Conservation (phyloP, 805 yeast genomes). For the Torulaspora delbrueckii region DNA sequence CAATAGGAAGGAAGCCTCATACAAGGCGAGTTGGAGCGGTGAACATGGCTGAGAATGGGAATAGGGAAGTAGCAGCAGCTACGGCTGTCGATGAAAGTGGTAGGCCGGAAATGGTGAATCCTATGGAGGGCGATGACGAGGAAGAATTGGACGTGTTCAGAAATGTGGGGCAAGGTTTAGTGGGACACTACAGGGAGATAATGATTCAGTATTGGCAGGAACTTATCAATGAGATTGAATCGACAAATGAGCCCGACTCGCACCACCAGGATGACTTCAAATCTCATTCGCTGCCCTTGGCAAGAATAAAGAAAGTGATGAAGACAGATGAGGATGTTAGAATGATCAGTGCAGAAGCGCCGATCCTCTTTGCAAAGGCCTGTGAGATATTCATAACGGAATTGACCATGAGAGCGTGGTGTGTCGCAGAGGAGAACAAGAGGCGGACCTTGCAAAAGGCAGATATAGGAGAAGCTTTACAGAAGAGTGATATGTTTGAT, state of each 20-base stretch:
- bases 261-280: conserved; percentile 79
- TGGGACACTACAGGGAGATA: conserved; percentile 74
- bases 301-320: conserved; percentile 96
- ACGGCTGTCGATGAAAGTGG: conserved; percentile 3
- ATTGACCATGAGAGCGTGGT: conserved; percentile 98
- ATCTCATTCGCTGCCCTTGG: conserved; percentile 90
- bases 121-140: conserved; percentile 19
- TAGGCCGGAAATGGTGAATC: conserved; percentile 6
- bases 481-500: conserved; percentile 95
- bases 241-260: conserved; percentile 50
- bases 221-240: conserved; percentile 70
- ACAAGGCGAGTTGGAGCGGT: background rate
- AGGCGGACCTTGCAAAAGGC: conserved; percentile 89
- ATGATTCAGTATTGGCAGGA: conserved; percentile 99
- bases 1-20: background rate
- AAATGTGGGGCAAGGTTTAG: conserved; percentile 90
- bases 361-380: conserved; percentile 94
- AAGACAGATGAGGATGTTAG: conserved; percentile 95
- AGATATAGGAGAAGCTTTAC: conserved; percentile 92
- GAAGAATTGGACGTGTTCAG: conserved; percentile 56
- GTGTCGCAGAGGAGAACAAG: conserved; percentile 94
- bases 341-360: conserved; percentile 98
- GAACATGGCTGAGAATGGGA: conserved; percentile 8
- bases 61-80: background rate
- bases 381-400: conserved; percentile 97